Percentiles rank a stretch among this genome's conserved stretches.
These are phyloP conservation scores for Thelonectria olida DNA, from an alignment of 2,329 filamentous ascomycete genomes.

Conservation along the genomic window DNA sequence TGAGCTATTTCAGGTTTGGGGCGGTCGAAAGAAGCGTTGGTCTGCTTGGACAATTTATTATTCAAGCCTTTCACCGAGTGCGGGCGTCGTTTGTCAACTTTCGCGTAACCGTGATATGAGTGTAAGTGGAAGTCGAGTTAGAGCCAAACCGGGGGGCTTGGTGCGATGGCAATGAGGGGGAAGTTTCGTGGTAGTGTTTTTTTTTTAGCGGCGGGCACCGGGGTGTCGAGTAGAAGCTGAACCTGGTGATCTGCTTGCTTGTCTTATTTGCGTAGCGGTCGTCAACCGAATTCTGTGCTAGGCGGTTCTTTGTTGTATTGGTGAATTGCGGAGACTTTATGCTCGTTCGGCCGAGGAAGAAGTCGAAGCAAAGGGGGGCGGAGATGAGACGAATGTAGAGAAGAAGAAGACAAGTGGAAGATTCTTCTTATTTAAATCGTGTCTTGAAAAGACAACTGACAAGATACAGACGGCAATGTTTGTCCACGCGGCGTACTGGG, in stretches of 20 bases:
- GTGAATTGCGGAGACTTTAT: slow-evolving; percentile 10
- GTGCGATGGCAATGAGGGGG: slow-evolving; percentile 9
- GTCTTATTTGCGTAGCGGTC: neutral
- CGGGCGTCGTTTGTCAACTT: slow-evolving; percentile 8
- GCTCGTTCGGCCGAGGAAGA: slow-evolving; percentile 7
- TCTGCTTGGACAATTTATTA: slow-evolving; percentile 27
- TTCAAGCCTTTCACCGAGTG: slow-evolving; percentile 18
- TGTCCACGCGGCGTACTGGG: slow-evolving; percentile 24
- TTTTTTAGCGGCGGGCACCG: slow-evolving; percentile 1
- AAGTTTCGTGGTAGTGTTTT: slow-evolving; percentile 1
- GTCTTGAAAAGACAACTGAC: slow-evolving; percentile 5
- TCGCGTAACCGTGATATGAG: slow-evolving; percentile 8
- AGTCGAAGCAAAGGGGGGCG: neutral
- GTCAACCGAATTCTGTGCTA: slow-evolving; percentile 1
- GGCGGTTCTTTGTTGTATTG: slow-evolving; percentile 1
- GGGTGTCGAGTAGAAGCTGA: slow-evolving; percentile 3
- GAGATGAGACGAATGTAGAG: neutral
- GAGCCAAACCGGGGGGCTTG: slow-evolving; percentile 3
- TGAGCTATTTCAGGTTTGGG: slow-evolving; percentile 35
- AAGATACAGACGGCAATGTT: slow-evolving; percentile 1
- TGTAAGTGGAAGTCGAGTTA: slow-evolving; percentile 22
- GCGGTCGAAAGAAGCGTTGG: slow-evolving; percentile 24
- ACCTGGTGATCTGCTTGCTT: slow-evolving; percentile 4
- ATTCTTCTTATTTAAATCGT: neutral
- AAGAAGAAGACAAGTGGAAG: neutral